Percentiles rank a stretch among this genome's conserved stretches.
Conservation (phyloP, 106 monocot species). For the Dendrobium huoshanense region DNA sequence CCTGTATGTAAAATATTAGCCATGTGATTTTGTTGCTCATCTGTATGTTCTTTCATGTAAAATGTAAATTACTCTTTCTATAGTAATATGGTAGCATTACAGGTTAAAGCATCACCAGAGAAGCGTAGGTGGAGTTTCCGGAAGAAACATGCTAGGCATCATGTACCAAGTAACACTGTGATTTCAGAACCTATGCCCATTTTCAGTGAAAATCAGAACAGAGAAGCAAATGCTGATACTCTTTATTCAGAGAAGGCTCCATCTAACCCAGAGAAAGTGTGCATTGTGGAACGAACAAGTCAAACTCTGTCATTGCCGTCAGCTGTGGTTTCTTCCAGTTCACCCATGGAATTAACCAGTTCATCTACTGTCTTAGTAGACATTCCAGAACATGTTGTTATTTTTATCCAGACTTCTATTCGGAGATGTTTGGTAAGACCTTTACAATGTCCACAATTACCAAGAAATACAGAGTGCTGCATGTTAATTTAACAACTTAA, state of each 20-base stretch:
- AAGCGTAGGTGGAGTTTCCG: slow-evolving; percentile 92
- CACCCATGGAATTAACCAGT: slow-evolving; percentile 2
- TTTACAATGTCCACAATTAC: not conserved
- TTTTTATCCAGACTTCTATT: slow-evolving; percentile 71
- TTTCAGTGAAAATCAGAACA: slow-evolving; percentile 29
- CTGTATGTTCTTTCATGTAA: not conserved
- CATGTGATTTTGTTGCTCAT: not conserved
- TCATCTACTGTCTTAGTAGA: slow-evolving; percentile 8
- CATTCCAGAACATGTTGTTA: slow-evolving; percentile 30
- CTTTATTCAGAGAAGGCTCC: slow-evolving; percentile 24
- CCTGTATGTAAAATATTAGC: not conserved
- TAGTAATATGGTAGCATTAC: slow-evolving; percentile 4
- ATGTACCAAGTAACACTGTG: slow-evolving; percentile 53
- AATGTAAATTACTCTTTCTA: not conserved
- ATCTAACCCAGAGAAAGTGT: slow-evolving; percentile 33
- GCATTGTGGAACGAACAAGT: slow-evolving; percentile 25
- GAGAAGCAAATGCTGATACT: slow-evolving; percentile 21
- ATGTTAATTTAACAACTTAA: not conserved
- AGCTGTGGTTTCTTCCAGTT: slow-evolving; percentile 8
- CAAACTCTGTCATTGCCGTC: slow-evolving; percentile 12
- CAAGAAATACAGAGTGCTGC: not conserved
- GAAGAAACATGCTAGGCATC: slow-evolving; percentile 56
- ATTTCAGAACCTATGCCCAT: slow-evolving; percentile 41
- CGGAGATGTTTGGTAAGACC: slow-evolving; percentile 63
- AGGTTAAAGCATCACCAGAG: slow-evolving; percentile 55